These are phyloP conservation scores for Dendrobium catenatum DNA, from an alignment of 106 monocot genomes.

Conservation along the genomic window DNA sequence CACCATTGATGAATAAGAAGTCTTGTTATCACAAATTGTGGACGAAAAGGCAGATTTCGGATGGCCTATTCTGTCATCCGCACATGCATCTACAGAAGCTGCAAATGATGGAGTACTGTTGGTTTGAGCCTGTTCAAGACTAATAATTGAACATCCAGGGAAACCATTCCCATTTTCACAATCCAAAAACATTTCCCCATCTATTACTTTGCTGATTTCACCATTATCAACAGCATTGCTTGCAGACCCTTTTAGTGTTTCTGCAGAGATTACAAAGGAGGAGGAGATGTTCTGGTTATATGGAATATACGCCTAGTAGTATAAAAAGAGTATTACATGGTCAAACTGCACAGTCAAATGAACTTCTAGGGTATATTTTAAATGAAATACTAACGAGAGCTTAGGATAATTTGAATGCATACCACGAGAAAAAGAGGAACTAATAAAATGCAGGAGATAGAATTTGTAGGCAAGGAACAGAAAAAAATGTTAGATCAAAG, in stretches of 20 bases:
- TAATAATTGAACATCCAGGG: slow-evolving; percentile 35
- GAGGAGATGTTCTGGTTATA: not conserved
- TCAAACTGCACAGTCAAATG: not conserved
- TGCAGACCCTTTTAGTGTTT: slow-evolving; percentile 22
- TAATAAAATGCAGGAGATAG: not conserved
- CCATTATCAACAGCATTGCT: slow-evolving; percentile 25
- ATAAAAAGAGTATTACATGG: not conserved
- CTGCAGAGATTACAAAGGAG: slow-evolving; percentile 14
- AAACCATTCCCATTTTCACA: slow-evolving; percentile 47
- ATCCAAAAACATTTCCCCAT: slow-evolving; percentile 32
- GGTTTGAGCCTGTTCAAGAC: slow-evolving; percentile 33
- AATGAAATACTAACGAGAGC: not conserved
- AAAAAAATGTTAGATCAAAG: not conserved
- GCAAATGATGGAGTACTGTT: slow-evolving; percentile 30
- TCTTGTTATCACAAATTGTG: slow-evolving; percentile 52
- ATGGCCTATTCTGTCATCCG: slow-evolving; percentile 48
- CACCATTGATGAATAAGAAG: slow-evolving; percentile 73
- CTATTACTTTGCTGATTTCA: slow-evolving; percentile 30
- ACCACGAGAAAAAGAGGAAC: not conserved
- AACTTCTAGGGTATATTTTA: not conserved
- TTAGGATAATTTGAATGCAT: not conserved
- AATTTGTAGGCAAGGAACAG: not conserved
- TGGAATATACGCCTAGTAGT: not conserved
- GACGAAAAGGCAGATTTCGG: slow-evolving; percentile 48
- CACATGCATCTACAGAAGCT: slow-evolving; percentile 40